These are phyloP conservation scores for Massarina eburnea DNA, from an alignment of 2,329 filamentous ascomycete genomes.

Conservation along the genomic window DNA sequence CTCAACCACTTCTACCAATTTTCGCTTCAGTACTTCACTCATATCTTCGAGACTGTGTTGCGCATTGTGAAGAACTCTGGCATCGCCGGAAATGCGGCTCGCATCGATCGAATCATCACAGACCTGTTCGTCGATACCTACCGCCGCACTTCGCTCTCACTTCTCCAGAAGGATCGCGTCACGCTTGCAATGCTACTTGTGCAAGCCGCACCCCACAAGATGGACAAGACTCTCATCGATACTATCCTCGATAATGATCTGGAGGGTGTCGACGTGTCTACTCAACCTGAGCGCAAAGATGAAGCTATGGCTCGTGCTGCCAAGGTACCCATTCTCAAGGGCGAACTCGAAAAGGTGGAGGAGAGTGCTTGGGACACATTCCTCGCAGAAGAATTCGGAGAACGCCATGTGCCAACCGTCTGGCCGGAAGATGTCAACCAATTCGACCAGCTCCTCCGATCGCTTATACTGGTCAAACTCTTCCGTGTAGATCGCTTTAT, in stretches of 20 bases:
- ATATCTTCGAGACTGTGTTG: constrained; percentile 94
- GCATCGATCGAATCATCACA: constrained; percentile 86
- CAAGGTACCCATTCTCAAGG: constrained; percentile 72
- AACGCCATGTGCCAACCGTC: constrained; percentile 75
- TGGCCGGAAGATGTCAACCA: constrained; percentile 67
- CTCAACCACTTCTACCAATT: constrained; percentile 99
- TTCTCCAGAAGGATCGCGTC: constrained; percentile 91
- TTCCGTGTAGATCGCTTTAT: constrained; percentile 96
- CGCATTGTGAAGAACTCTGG: constrained; percentile 74
- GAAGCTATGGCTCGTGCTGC: constrained; percentile 69
- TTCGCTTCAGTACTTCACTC: constrained; percentile 95
- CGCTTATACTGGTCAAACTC: constrained; percentile 88
- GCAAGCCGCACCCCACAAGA: constrained; percentile 92
- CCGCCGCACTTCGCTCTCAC: constrained; percentile 86
- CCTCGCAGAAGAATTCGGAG: constrained; percentile 80
- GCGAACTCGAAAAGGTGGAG: constrained; percentile 65
- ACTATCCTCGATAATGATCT: constrained; percentile 77
- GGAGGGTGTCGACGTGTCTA: constrained; percentile 77
- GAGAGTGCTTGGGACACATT: constrained; percentile 76
- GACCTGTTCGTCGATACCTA: constrained; percentile 91
- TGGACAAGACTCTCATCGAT: constrained; percentile 90
- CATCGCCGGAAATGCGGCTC: constrained; percentile 73
- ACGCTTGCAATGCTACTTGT: constrained; percentile 93
- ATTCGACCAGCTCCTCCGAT: constrained; percentile 75
- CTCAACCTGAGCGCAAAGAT: constrained; percentile 63